These are phyloP conservation scores for Amanita jacksonii DNA, from an alignment of 768 basidiomycete species.

Conservation along the genomic window DNA sequence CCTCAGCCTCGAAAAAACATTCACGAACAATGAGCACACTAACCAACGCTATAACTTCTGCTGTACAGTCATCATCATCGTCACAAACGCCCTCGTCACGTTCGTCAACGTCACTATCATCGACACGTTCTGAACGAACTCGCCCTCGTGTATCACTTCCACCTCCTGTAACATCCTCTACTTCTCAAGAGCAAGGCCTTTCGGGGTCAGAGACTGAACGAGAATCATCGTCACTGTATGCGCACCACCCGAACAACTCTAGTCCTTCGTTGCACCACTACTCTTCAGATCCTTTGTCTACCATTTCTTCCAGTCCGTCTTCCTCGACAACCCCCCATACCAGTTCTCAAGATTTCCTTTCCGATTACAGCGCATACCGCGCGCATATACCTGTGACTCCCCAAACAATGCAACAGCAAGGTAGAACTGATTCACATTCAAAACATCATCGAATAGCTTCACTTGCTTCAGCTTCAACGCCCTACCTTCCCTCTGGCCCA, in stretches of 20 bases:
- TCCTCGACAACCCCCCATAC: constrained; percentile 1
- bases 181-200: too few relatives aligned
- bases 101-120: constrained; percentile 23
- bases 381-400: constrained; percentile 3
- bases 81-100: constrained; percentile 19
- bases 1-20: constrained; percentile 16
- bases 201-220: too few relatives aligned
- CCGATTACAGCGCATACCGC: background rate
- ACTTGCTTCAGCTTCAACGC: constrained; percentile 3
- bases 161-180: constrained; percentile 15
- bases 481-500: constrained; percentile 3
- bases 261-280: constrained; percentile 14
- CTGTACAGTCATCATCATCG: constrained; percentile 19
- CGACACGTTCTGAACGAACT: background rate
- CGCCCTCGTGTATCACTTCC: constrained; percentile 10
- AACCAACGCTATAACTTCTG: constrained; percentile 21
- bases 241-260: constrained; percentile 12
- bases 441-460: constrained; percentile 2
- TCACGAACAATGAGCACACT: background rate
- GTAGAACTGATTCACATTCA: background rate
- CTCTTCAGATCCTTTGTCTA: constrained; percentile 10
- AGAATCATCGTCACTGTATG: too few relatives aligned
- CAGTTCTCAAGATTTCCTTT: background rate
- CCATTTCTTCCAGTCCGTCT: constrained; percentile 14
- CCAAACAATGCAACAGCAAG: background rate